These are phyloP conservation scores for Phialemonium atrogriseum DNA, from an alignment of 2,329 filamentous ascomycete species.

Conservation along the genomic window DNA sequence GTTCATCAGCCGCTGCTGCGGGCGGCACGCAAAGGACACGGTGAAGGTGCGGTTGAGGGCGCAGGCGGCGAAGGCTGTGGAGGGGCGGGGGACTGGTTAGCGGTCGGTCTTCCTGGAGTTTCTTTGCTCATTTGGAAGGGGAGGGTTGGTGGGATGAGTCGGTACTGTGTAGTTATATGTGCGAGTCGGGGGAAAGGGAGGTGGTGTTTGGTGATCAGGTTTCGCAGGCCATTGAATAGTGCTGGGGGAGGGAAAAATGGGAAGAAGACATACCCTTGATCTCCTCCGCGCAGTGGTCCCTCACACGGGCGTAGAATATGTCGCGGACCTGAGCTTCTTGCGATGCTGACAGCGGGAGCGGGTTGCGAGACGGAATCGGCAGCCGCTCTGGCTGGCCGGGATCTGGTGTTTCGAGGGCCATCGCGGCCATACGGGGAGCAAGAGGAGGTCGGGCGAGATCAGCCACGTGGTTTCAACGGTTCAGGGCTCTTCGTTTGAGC, in stretches of 20 bases:
- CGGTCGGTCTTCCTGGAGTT: background rate
- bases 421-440: slow-evolving; percentile 31
- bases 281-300: slow-evolving; percentile 65
- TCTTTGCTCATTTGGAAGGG: too few species aligned
- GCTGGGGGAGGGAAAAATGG: slow-evolving; percentile 1
- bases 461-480: too few species aligned
- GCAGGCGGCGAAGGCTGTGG: slow-evolving; percentile 80
- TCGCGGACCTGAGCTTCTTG: slow-evolving; percentile 79
- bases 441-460: too few species aligned
- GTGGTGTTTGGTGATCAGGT: too few species aligned
- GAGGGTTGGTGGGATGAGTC: background rate
- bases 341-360: slow-evolving; percentile 70
- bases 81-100: background rate
- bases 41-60: slow-evolving; percentile 78
- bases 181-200: slow-evolving; percentile 1
- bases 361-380: slow-evolving; percentile 59
- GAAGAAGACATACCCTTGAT: slow-evolving; percentile 55
- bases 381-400: slow-evolving; percentile 20
- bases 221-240: too few species aligned
- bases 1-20: slow-evolving; percentile 81
- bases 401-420: slow-evolving; percentile 29
- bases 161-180: background rate
- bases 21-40: slow-evolving; percentile 78
- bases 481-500: too few species aligned
- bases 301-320: slow-evolving; percentile 72